Percentiles rank a stretch among this genome's conserved stretches.
Conservation (phyloP, 2,329 filamentous ascomycete genomes). For the Metarhizium humberi region DNA sequence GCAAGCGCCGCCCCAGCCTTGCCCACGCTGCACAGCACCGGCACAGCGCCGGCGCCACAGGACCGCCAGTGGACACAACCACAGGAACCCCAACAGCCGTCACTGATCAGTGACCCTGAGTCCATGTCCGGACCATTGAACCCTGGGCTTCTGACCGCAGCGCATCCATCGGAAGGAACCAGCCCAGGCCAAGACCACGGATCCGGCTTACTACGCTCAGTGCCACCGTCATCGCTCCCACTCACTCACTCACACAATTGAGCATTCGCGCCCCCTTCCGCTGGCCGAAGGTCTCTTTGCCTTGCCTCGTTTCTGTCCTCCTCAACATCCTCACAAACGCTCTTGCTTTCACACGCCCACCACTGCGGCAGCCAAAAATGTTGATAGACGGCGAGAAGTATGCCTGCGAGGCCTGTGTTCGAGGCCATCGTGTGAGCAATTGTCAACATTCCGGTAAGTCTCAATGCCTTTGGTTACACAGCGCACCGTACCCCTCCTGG, state of each 20-base stretch:
- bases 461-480: conserved; percentile 7
- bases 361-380: conserved; percentile 36
- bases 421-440: conserved; percentile 97
- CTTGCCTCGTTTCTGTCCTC: background rate
- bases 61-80: too few species aligned
- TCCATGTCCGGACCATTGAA: too few species aligned
- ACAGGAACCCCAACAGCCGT: too few species aligned
- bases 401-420: conserved; percentile 95
- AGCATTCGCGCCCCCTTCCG: conserved; percentile 3
- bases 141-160: background rate
- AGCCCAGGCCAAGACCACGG: background rate
- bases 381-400: conserved; percentile 93
- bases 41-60: background rate
- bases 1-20: conserved; percentile 8
- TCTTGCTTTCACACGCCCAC: background rate
- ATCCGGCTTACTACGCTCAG: conserved; percentile 1
- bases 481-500: background rate
- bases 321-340: conserved; percentile 1
- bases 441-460: conserved; percentile 88
- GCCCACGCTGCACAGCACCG: conserved; percentile 1
- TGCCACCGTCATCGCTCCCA: conserved; percentile 3
- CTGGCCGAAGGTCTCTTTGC: background rate
- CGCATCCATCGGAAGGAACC: background rate
- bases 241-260: background rate
- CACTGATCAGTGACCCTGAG: too few species aligned